A percentile compares a stretch with the other conserved stretches of the same genome.
Conservation (phyloP, 2,329 filamentous ascomycete genomes). For the Macroventuria anomochaeta region DNA sequence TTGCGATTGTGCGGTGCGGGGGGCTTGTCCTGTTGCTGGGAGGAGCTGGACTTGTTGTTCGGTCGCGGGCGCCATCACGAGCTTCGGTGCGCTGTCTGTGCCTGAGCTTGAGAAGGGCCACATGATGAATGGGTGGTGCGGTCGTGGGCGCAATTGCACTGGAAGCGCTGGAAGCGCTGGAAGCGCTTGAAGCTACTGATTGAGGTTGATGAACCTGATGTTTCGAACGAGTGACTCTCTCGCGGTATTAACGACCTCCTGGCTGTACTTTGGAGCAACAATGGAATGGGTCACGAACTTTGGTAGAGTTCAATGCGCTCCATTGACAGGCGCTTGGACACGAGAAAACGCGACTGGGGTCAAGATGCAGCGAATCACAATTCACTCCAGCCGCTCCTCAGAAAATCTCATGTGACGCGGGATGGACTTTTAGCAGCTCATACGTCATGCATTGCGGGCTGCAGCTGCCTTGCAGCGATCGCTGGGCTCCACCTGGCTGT, state of each 20-base stretch:
- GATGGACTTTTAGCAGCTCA: conserved; percentile 22
- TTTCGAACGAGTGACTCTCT: too few species aligned
- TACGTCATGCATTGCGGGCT: conserved; percentile 47
- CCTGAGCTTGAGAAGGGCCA: conserved; percentile 33
- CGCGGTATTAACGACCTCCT: too few species aligned
- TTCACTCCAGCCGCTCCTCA: conserved; percentile 26
- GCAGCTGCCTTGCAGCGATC: conserved; percentile 46
- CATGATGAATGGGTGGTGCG: conserved; percentile 11
- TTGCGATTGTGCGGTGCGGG: conserved; percentile 28
- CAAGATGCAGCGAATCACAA: conserved; percentile 31
- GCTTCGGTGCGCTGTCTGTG: conserved; percentile 21
- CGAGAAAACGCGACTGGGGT: conserved; percentile 22
- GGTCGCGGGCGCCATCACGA: conserved; percentile 11
- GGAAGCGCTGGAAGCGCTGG: too few species aligned
- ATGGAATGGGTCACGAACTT: neutral
- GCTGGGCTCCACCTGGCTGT: conserved; percentile 29
- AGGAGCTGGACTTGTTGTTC: conserved; percentile 14
- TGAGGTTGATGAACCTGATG: too few species aligned
- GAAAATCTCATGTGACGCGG: conserved; percentile 32
- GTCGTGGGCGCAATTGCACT: too few species aligned
- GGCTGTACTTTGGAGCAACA: neutral
- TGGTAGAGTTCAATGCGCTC: neutral
- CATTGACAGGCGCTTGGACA: conserved; percentile 7
- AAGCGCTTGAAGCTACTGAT: neutral
- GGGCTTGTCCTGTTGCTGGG: conserved; percentile 20